Base-by-base conservation (phyloP, 805 yeast genomes). In the Yamadazyma endophytica region DNA sequence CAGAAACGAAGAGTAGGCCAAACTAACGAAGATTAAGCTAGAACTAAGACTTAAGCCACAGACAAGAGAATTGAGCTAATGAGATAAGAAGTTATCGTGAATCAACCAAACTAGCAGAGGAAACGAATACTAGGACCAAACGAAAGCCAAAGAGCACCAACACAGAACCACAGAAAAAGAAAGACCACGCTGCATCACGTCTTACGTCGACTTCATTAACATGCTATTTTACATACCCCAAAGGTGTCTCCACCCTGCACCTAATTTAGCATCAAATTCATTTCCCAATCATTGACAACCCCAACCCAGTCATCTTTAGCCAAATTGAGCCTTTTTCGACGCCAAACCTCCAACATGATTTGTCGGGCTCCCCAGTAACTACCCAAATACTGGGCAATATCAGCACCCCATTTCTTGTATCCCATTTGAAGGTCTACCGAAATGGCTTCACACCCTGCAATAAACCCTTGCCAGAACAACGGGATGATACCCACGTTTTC, bases 301-400 rank as follows among this genome's bases (percentile, higher is more conserved):
- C 82, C 75, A 35, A 79, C 76, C 96, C 96, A 86, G 44, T 77
- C 76, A 42, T 75, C 83, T 33, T 74, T 63, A 16, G 64, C 61
- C 36, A 73, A 80, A 21, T 73, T 73, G 42, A 68, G 70, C 30
- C 75, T 65, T 45, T 85, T 75, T 26, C 95, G 64, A 37, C 87
- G 58, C 92, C 94, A 84, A 7, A 85, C 90, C 52, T 86, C 96
- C 37, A 78, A 64, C 83, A 85, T 81, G 30, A 86, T 83, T 49
- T 82, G 88, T 34, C 90, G 61, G 0, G 90, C 88, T 9, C 87
- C 88, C 85, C 88, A 82, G 50, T 85, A 86, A 19, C 89, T 78
- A 1, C 95, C 94, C 31, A 60, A 44, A 37, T 58, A 64, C 37
- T 56, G 68, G 13, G 70, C 72, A 26, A 75, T 75, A 36, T 74